Base-by-base conservation (phyloP, 2,329 filamentous ascomycete species). In the Blumeria graminis region DNA sequence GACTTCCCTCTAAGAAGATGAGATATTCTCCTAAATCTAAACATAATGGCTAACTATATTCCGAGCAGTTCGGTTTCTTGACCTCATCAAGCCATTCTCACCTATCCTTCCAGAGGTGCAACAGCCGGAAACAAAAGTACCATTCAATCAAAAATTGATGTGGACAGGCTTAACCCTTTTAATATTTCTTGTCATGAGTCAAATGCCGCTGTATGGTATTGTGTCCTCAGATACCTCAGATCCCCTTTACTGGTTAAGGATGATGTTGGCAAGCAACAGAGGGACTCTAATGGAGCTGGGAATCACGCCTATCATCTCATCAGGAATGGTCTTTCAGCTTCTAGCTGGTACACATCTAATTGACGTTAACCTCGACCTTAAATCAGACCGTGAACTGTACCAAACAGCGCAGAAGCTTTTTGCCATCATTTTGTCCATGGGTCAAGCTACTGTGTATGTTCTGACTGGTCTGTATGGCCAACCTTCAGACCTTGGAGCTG, bases 311-410 rank as follows among this genome's bases (percentile, higher is more conserved):
- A 98, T 98, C 72, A 96, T 98, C 74, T 95, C 92, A 59, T 96
- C 92, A 39, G 92, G 92, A 73, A 98, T 98, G 92, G 88, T 98
- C 68, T 98, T 98, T 81, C 92, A 98, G 82, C 89, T 98, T 68
- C 86, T 98, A 63, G 92, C 92, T 68, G 92, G 92, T 69, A 98
- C 92, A 71, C 92, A 98, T 79, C 84, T 96, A 75, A 96, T 98
- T 73, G 92, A 98, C 71, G 90, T 98, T 77, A 96, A 98, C 80
- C 86, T 98, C 67, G 92, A 98, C 78, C 83, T 96, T 72, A 98
- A 98, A 80, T 92, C 90, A 71, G 92, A 98, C 73, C 92, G 92
- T 73, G 92, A 98, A 77, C 82, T 98, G 62, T 98, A 98, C 81
- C 92, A 98, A 77, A 98, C 90, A 62, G 92, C 93, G 57, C 92